Evolutionary conservation across 2,329 filamentous ascomycete genomes (phyloP).

Genomic region (Biscogniauxia marginata): DNA sequence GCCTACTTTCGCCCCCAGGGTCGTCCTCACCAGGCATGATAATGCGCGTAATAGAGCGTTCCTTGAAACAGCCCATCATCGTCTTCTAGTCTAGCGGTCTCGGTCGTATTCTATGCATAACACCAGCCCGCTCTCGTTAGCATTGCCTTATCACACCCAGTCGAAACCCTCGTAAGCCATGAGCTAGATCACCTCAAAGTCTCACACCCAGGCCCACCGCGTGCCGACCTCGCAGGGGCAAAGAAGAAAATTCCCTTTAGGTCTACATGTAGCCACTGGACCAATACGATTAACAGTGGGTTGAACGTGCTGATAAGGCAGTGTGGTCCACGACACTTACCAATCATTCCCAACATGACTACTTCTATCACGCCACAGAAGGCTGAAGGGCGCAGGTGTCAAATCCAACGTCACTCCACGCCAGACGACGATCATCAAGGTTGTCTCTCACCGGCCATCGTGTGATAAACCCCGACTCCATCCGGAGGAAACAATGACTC

Average conservation of each 20-base stretch:
- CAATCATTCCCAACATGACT: background rate
- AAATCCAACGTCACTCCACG: background rate
- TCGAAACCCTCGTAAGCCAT: background rate
- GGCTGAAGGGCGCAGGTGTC: slow-evolving; percentile 3
- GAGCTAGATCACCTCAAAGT: background rate
- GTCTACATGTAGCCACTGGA: background rate
- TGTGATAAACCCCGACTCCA: background rate
- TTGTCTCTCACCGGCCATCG: background rate
- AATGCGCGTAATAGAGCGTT: background rate
- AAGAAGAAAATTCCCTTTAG: background rate
- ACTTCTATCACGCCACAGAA: background rate
- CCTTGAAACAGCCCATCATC: background rate
- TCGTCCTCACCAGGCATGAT: background rate
- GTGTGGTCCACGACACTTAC: background rate
- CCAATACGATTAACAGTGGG: background rate
- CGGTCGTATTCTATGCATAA: background rate
- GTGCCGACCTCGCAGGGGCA: background rate
- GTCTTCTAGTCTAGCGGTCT: too few relatives aligned
- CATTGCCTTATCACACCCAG: background rate
- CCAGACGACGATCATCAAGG: background rate
- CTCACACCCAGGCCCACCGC: background rate
- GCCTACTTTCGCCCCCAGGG: background rate
- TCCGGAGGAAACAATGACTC: background rate
- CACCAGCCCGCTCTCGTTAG: background rate
- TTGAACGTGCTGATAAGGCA: background rate